phyloP scores from a whole-genome alignment of 2,329 filamentous ascomycete species.

The Colletotrichum sidae region DNA sequence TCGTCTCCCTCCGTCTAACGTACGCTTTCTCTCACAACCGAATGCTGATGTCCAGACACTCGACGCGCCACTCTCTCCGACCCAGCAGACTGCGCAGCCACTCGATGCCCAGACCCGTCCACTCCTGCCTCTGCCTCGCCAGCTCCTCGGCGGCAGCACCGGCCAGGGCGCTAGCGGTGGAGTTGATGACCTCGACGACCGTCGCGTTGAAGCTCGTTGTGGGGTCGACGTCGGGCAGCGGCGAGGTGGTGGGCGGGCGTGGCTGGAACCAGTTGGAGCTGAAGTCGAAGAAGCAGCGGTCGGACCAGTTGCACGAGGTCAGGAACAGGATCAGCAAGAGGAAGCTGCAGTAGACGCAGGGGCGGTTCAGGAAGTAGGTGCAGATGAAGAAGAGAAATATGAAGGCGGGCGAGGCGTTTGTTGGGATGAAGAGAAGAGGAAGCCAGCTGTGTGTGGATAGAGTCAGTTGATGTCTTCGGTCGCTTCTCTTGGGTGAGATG shows the following conservation, averaged over 20 bases:
- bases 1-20: not conserved
- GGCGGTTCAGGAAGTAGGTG: slow-evolving; percentile 95
- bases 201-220: slow-evolving; percentile 59
- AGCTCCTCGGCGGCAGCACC: slow-evolving; percentile 75
- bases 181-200: slow-evolving; percentile 70
- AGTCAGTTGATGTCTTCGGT: slow-evolving; percentile 29
- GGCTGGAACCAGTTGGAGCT: slow-evolving; percentile 93
- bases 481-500: slow-evolving; percentile 11
- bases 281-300: slow-evolving; percentile 94
- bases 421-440: slow-evolving; percentile 88
- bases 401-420: slow-evolving; percentile 86
- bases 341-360: slow-evolving; percentile 97
- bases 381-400: slow-evolving; percentile 91
- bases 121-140: slow-evolving; percentile 67
- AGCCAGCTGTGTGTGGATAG: slow-evolving; percentile 72
- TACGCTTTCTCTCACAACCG: slow-evolving; percentile 66
- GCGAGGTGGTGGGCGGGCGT: slow-evolving; percentile 60
- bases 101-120: slow-evolving; percentile 83
- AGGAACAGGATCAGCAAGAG: slow-evolving; percentile 95
- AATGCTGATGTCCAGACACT: slow-evolving; percentile 90
- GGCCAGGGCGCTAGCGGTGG: slow-evolving; percentile 75
- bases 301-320: slow-evolving; percentile 90
- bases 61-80: slow-evolving; percentile 87
- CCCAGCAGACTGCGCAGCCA: slow-evolving; percentile 88
- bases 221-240: slow-evolving; percentile 40